Conservation (phyloP, 129 eudicot genomes). For the Apium graveolens region DNA sequence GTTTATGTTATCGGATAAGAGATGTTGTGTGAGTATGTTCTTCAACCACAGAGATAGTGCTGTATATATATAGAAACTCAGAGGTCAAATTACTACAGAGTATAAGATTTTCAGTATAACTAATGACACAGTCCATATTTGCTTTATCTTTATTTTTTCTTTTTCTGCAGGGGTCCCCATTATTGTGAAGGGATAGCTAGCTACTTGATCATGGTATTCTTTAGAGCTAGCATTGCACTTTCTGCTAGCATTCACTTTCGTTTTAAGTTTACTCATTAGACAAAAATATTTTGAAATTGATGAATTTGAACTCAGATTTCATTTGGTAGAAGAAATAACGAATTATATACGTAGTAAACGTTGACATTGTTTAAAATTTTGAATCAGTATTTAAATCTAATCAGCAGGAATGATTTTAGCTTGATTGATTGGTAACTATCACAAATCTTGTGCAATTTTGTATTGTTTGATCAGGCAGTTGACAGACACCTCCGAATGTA, state of each 20-base stretch:
- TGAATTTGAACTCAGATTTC: no score
- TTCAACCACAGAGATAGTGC: not conserved
- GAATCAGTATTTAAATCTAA: no score
- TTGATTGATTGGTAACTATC: no score
- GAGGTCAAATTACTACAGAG: not conserved
- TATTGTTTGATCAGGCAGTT: not conserved
- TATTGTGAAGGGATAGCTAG: not conserved
- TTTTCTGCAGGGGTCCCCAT: not conserved
- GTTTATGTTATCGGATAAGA: not conserved
- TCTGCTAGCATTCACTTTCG: no score
- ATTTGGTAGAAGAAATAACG: no score
- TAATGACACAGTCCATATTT: not conserved
- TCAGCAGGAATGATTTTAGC: no score
- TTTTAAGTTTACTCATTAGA: no score
- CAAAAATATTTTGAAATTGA: no score
- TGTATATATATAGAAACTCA: not conserved
- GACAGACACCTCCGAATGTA: not conserved
- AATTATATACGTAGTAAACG: no score
- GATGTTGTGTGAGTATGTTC: not conserved
- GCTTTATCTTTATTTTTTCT: not conserved
- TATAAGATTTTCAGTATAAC: not conserved
- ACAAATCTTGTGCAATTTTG: no score
- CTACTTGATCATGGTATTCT: not conserved
- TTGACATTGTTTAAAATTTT: no score
- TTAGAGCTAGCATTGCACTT: not conserved